Conservation (phyloP, 202 grass and related monocot genomes). For the Eragrostis tef region DNA sequence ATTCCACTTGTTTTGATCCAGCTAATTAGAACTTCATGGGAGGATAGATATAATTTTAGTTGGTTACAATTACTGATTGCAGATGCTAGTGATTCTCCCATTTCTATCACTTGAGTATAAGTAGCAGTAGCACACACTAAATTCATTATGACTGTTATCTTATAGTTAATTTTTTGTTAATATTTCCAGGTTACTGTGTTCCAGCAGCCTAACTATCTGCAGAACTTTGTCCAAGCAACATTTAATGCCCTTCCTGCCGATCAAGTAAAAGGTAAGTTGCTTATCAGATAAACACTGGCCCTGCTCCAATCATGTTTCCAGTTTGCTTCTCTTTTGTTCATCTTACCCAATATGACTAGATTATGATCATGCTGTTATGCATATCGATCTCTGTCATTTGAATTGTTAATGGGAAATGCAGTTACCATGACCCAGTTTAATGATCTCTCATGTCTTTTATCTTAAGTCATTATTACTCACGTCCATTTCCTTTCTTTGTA, state of each 20-base stretch:
- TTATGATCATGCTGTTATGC: not conserved
- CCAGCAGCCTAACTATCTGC: constrained; percentile 88
- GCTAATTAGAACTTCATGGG: constrained; percentile 10
- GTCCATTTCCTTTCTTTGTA: constrained; percentile 42
- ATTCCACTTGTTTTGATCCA: constrained; percentile 16
- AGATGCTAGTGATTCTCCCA: not conserved
- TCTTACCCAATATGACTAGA: constrained; percentile 3
- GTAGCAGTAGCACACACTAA: not conserved
- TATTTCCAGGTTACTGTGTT: constrained; percentile 90
- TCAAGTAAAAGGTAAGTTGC: constrained; percentile 76
- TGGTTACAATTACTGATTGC: constrained; percentile 11
- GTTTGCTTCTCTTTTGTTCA: constrained; percentile 29
- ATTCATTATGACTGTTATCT: constrained; percentile 16
- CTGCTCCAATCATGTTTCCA: constrained; percentile 22
- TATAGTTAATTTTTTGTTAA: constrained; percentile 32
- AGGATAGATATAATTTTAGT: not conserved
- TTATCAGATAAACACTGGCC: constrained; percentile 34
- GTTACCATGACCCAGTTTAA: not conserved
- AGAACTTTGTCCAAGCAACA: constrained; percentile 97
- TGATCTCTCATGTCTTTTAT: constrained; percentile 9
- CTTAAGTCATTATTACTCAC: constrained; percentile 7
- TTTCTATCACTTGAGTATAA: not conserved
- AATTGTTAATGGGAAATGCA: constrained; percentile 27
- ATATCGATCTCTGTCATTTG: constrained; percentile 4
- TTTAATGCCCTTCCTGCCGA: constrained; percentile 84